Base-by-base conservation (phyloP, 805 yeast genomes). In the Hanseniaspora vineae region DNA sequence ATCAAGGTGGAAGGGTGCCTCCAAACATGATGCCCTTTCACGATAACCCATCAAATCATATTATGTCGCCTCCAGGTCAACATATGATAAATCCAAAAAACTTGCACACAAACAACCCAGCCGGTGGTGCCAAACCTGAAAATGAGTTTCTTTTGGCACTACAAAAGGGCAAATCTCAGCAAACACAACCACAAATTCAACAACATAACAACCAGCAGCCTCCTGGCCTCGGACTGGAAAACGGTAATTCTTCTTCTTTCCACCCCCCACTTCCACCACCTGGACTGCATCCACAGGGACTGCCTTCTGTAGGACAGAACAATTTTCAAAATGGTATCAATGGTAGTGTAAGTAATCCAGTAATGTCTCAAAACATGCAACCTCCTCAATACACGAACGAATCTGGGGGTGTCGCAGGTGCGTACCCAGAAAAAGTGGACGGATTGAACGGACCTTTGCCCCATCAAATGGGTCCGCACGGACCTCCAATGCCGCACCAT, bases 361-460 rank as follows among this genome's bases (percentile, higher is more conserved):
- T 23, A 8, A 23, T 23, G 29, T 5, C 29, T 8, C 29, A 23
- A 23, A 23, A 23, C 29, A 23, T 23, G 29, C 29, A 23, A 8
- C 29, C 29, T 23, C 8, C 29, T 8, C 29, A 23, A 8, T 23
- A 23, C 29, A 23, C 29, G 29, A 23, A 23, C 29, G 29, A 23
- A 8, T 23, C 29, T 23, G 8, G n/a, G n/a, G n/a, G 8, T 23
- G 29, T 8, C 8, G 4, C 29, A 5, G 29, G 29, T 23, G 29
- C 29, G 29, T 23, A 23, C 8, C 29, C 29, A 52, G 49, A 43
- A 54, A 54, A 46, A 50, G 46, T 17, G 54, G 37, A 33, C 15
- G 37, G 37, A 13, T 10, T 33, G 37, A 33, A 33, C 15, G 37
- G 37, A 33, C 37, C 14, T 10, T 13, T 33, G 14, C 15, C 29